A percentile compares a stretch with the other conserved stretches of the same genome.
Conservation (phyloP, 164 flowering plant genomes). For the Chimonanthus praecox region DNA sequence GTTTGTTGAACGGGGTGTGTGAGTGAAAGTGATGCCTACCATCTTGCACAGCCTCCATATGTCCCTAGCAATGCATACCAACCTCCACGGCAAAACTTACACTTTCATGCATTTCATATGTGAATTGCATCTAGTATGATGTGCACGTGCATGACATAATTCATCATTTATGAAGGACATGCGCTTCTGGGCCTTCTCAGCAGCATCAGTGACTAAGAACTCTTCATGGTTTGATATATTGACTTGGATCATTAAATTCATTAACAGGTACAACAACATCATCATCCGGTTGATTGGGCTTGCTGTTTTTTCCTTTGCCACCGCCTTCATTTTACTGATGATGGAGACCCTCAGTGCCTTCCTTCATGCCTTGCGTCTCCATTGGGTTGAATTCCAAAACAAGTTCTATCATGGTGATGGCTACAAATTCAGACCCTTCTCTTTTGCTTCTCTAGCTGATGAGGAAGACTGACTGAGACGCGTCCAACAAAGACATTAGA, state of each 20-base stretch:
- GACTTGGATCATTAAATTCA: neutral
- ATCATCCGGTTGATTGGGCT: constrained; percentile 64
- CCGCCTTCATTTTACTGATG: constrained; percentile 82
- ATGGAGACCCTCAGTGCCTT: constrained; percentile 96
- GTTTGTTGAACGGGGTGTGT: no score
- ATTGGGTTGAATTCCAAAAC: constrained; percentile 86
- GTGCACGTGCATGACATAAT: neutral
- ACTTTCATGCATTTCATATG: neutral
- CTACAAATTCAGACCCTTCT: constrained; percentile 82
- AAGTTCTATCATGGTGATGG: constrained; percentile 94
- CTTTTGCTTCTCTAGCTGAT: constrained; percentile 57
- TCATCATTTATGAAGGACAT: neutral
- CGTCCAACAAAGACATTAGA: neutral
- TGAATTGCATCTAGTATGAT: neutral
- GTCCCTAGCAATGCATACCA: no score
- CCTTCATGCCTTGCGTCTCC: constrained; percentile 92
- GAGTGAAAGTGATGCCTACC: no score
- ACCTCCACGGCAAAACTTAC: no score
- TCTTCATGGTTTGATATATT: neutral
- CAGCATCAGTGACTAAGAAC: neutral
- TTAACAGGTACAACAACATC: constrained; percentile 65
- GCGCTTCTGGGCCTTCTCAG: neutral
- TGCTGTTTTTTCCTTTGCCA: constrained; percentile 75
- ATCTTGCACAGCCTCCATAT: no score
- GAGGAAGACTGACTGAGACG: constrained; percentile 52